These are phyloP conservation scores for Serendipita indica DNA, from an alignment of 768 basidiomycete species.

Conservation along the genomic window DNA sequence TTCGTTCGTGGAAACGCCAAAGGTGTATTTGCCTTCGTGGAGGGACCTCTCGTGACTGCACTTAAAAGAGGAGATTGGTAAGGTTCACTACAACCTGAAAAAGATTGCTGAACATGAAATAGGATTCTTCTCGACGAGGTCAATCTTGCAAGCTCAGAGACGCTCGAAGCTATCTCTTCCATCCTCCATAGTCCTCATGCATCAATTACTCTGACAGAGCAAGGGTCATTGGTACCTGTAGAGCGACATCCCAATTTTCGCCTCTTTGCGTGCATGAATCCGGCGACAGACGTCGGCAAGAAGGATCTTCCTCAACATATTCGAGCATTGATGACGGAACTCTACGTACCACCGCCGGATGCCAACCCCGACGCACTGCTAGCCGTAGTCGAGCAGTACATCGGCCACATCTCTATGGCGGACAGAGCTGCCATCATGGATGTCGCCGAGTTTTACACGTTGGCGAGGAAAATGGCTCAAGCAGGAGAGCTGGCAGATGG, in stretches of 20 bases:
- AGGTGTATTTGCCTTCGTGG: conserved; percentile 88
- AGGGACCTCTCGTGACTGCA: conserved; percentile 89
- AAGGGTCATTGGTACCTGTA: conserved; percentile 78
- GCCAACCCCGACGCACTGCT: conserved; percentile 79
- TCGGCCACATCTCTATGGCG: conserved; percentile 65
- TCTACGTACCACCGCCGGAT: conserved; percentile 91
- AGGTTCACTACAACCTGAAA: conserved; percentile 20
- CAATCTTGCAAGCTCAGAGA: conserved; percentile 88
- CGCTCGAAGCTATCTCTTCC: conserved; percentile 81
- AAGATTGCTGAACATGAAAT: background rate
- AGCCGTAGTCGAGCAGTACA: conserved; percentile 76
- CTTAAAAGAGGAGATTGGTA: conserved; percentile 83
- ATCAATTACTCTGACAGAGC: conserved; percentile 85
- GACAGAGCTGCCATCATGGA: conserved; percentile 83
- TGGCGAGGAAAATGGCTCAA: conserved; percentile 62
- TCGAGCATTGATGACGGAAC: conserved; percentile 83
- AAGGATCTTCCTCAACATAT: conserved; percentile 89
- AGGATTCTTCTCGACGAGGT: conserved; percentile 95
- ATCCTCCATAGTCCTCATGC: conserved; percentile 72
- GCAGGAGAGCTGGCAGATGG: conserved; percentile 79
- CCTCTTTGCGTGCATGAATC: conserved; percentile 98
- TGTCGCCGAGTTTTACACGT: conserved; percentile 77
- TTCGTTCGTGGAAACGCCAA: conserved; percentile 79
- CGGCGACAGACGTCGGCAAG: conserved; percentile 96
- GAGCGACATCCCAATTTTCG: conserved; percentile 91